Conservation (phyloP, 2,329 filamentous ascomycete species). For the Amylocarpus encephaloides region DNA sequence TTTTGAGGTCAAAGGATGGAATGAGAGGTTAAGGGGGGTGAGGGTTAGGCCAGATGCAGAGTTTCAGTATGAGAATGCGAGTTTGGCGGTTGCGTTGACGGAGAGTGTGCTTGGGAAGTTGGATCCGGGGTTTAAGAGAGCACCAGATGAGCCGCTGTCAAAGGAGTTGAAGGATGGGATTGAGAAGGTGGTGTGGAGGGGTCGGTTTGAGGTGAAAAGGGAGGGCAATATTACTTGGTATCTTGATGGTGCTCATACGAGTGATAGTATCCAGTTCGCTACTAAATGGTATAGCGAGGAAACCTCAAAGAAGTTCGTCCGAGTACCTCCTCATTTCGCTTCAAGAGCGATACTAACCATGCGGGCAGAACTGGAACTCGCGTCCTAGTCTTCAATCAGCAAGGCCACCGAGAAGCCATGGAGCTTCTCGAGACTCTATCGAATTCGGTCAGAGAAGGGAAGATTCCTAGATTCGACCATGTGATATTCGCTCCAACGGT, state of each 20-base stretch:
- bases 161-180: constrained; percentile 65
- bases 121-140: constrained; percentile 24
- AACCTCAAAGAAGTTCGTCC: constrained; percentile 31
- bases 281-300: constrained; percentile 71
- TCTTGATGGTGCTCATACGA: constrained; percentile 88
- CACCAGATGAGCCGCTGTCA: constrained; percentile 40
- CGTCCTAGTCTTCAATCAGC: constrained; percentile 84
- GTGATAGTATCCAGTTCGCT: constrained; percentile 79
- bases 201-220: constrained; percentile 62
- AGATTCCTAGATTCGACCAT: constrained; percentile 52
- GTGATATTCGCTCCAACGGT: constrained; percentile 78
- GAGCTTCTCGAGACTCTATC: constrained; percentile 47
- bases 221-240: constrained; percentile 68
- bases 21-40: constrained; percentile 40
- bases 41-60: constrained; percentile 44
- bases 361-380: constrained; percentile 35
- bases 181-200: constrained; percentile 68
- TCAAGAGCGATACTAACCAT: background rate
- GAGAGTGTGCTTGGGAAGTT: constrained; percentile 43
- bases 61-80: constrained; percentile 56
- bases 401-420: constrained; percentile 40
- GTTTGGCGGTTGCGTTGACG: constrained; percentile 45
- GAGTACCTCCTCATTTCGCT: constrained; percentile 1
- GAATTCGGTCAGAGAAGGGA: constrained; percentile 41
- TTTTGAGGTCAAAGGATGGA: constrained; percentile 39